These are phyloP conservation scores for Chaetoscypha palmicola DNA, from an alignment of 2,329 filamentous ascomycete species.

Conservation along the genomic window DNA sequence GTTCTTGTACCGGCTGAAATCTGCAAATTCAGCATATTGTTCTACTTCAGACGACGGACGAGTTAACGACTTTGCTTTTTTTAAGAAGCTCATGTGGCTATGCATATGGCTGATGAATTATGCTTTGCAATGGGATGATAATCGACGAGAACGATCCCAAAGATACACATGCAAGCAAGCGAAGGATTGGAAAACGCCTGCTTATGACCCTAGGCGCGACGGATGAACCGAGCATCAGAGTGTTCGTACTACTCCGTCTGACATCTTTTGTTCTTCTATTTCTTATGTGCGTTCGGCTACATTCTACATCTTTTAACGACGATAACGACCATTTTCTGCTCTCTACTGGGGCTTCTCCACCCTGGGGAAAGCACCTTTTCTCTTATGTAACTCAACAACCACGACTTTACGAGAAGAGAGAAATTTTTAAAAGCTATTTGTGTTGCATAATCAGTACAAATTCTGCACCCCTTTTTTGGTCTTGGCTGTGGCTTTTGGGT, in stretches of 20 bases:
- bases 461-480: too few relatives aligned
- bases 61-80: constrained; percentile 34
- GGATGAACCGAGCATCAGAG: too few relatives aligned
- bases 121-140: constrained; percentile 35
- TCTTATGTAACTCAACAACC: constrained; percentile 32
- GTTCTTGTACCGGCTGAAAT: constrained; percentile 36
- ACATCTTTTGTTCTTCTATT: too few relatives aligned
- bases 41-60: constrained; percentile 34
- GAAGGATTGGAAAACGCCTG: constrained; percentile 21
- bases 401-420: constrained; percentile 36
- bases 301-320: too few relatives aligned
- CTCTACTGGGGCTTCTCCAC: too few relatives aligned
- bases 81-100: constrained; percentile 31
- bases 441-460: constrained; percentile 1
- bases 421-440: constrained; percentile 33
- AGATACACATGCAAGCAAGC: constrained; percentile 27
- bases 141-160: constrained; percentile 24
- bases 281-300: too few relatives aligned
- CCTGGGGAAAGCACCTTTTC: constrained; percentile 28
- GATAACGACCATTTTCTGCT: too few relatives aligned
- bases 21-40: constrained; percentile 32
- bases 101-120: constrained; percentile 41
- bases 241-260: too few relatives aligned
- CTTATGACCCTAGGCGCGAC: constrained; percentile 28
- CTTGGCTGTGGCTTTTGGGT: too few relatives aligned